Conservation (phyloP, 73 alveolate genomes). For the Tetrahymena malaccensis region DNA sequence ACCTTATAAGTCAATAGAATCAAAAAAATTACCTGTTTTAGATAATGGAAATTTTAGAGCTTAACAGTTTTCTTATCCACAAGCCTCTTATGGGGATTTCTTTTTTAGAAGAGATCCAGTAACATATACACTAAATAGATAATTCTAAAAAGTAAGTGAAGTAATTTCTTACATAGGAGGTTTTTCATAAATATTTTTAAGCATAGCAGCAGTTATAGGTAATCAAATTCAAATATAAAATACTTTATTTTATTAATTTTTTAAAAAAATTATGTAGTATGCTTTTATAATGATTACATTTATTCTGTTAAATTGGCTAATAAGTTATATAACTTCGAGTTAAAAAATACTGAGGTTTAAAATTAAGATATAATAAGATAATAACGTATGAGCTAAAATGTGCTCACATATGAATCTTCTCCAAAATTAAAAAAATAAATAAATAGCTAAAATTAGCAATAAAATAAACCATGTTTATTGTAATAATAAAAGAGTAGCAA, state of each 20-base stretch:
- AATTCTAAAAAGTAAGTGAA: neutral
- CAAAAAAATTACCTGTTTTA: neutral
- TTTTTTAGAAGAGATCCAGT: neutral
- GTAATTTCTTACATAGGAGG: neutral
- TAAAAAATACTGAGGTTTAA: neutral
- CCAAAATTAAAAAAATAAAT: neutral
- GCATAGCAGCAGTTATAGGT: neutral
- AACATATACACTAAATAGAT: neutral
- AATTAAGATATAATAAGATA: neutral
- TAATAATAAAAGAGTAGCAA: too few species aligned
- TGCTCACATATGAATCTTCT: neutral
- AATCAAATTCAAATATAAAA: neutral
- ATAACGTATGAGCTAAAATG: too few species aligned
- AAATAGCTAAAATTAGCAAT: too few species aligned
- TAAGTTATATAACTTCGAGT: neutral
- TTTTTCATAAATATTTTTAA: neutral
- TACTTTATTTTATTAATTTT: neutral
- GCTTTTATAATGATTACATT: neutral
- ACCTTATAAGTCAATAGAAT: neutral
- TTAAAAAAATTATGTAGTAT: neutral
- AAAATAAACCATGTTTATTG: neutral
- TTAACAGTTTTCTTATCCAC: neutral
- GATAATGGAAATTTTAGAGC: neutral
- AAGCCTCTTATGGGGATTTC: neutral
- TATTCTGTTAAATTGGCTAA: neutral